Conservation (phyloP, 192 early-diverging fungal species). For the Entophlyctis luteolus region DNA sequence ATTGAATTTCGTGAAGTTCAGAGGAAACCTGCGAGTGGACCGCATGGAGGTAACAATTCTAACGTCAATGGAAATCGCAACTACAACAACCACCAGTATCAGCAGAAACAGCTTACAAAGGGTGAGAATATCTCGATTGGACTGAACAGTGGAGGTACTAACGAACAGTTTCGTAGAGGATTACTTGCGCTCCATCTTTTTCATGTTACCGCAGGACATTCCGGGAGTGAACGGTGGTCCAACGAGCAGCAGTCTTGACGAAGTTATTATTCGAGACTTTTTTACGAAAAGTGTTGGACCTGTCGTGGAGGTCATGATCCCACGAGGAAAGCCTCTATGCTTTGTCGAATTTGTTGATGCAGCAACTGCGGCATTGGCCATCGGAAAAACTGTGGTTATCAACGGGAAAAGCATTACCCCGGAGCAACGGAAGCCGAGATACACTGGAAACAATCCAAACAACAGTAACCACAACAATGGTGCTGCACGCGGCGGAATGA, state of each 20-base stretch:
- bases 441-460: constrained; percentile 3
- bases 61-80: background rate
- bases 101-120: no score
- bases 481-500: background rate
- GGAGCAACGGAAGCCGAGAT: constrained; percentile 43
- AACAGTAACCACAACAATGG: background rate
- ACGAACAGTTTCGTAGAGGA: no score
- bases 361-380: constrained; percentile 58
- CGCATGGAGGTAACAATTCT: no score
- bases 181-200: constrained; percentile 23
- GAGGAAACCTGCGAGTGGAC: no score
- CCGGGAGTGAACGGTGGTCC: no score
- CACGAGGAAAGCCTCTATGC: constrained; percentile 47
- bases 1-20: constrained; percentile 11
- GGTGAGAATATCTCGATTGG: no score
- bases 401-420: constrained; percentile 42
- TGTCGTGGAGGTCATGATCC: constrained; percentile 58
- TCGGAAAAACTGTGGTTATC: constrained; percentile 50
- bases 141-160: no score
- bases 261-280: constrained; percentile 48
- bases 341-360: constrained; percentile 69
- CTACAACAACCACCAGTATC: constrained; percentile 6
- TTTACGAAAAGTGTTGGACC: constrained; percentile 55
- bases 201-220: constrained; percentile 28
- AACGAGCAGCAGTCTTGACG: no score